phyloP scores from a whole-genome alignment of 495 filamentous ascomycete genomes.

The Daldinia bambusicola region DNA sequence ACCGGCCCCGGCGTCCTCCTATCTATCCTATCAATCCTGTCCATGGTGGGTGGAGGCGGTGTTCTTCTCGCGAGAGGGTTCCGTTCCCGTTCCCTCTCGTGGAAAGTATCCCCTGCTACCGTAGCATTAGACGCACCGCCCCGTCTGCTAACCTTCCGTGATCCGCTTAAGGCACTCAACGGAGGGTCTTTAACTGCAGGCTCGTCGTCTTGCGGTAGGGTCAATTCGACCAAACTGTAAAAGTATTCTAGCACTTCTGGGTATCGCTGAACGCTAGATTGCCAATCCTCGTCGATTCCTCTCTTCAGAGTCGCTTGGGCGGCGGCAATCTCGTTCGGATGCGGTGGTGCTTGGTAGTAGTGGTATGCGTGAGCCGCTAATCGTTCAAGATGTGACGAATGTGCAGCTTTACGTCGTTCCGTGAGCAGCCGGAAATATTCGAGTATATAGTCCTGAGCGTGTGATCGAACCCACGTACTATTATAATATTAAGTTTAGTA shows the following conservation, averaged over 20 bases:
- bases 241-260: conserved; percentile 80
- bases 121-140: conserved; percentile 45
- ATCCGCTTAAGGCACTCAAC: conserved; percentile 61
- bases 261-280: conserved; percentile 72
- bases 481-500: conserved; percentile 37
- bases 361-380: conserved; percentile 68
- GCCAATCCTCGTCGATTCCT: conserved; percentile 80
- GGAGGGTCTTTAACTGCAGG: conserved; percentile 65
- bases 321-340: conserved; percentile 66
- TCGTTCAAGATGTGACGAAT: conserved; percentile 64
- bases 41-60: conserved; percentile 45
- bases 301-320: conserved; percentile 70
- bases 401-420: conserved; percentile 67
- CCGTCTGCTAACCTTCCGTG: conserved; percentile 53
- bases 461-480: conserved; percentile 74
- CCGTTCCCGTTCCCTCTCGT: conserved; percentile 42
- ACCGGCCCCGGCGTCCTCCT: conserved; percentile 46
- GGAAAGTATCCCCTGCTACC: conserved; percentile 40
- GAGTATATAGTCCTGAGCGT: conserved; percentile 75
- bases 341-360: conserved; percentile 64
- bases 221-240: conserved; percentile 70
- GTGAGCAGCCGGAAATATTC: conserved; percentile 71
- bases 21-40: conserved; percentile 15
- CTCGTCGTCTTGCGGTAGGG: conserved; percentile 65
- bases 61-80: conserved; percentile 45